Base-by-base conservation (phyloP, 441 rosid genomes). In the Dalechampia spathulata region DNA sequence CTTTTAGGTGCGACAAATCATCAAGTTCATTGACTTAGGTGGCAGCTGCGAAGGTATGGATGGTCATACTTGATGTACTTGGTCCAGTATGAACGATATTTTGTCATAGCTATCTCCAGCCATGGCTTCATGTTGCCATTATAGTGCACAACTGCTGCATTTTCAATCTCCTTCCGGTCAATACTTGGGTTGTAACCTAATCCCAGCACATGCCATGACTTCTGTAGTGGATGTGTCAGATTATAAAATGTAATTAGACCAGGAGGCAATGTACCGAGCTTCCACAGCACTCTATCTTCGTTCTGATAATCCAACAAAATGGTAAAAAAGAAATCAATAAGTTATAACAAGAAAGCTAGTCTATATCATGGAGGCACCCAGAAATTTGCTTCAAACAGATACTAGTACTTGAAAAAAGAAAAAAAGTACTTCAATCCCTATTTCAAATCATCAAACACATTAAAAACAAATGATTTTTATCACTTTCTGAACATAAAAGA, bases 121-220 rank as follows among this genome's bases (percentile, higher is more conserved):
- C 99, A 92, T 0, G 98, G 98, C 75, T 92, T 92, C 99, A 92
- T 92, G 78, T 92, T 92, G 61, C 97, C 99, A 32, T 92, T 92
- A 61, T 92, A 92, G 67, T 92, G 99, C 61, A 92, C 47, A 46
- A 92, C 99, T 7, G 97, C 96, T 46, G 98, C 96, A 49, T 61
- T 83, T 40, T 83, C 87, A 30, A 91, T 88, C 73, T 91, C 96
- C 47, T 78, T 73, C 48, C 72, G 75, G 62, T 74, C 88, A 19
- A 92, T 34, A 58, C 97, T 86, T 19, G 99, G 99, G 78, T 86
- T 86, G 60, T 92, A 92, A 60, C 99, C 99, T 58, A 92, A 73
- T 57, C 99, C 99, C 46, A 89, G 90, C 22, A 92, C 96, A 44
- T 92, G 99, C 99, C 99, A 92, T 51, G 87, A 74, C 84, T 92